Evolutionary conservation across 2,329 filamentous ascomycete genomes (phyloP), one percentile per base, ranked within the genome.

Genomic region (Cytospora paraplurivora): DNA sequence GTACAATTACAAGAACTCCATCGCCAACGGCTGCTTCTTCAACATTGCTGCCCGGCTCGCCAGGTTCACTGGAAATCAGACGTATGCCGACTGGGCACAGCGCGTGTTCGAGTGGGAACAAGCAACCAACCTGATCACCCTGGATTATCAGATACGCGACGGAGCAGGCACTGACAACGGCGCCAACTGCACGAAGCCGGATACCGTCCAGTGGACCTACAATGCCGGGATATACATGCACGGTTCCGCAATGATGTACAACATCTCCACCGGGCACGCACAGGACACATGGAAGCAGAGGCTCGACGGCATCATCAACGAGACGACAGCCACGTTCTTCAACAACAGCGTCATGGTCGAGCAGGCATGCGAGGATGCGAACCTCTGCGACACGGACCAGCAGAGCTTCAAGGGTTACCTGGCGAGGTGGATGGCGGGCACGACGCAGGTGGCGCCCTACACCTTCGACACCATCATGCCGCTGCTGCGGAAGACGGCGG

Each of bases 341-440:
- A 76, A 83, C 69, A 75, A 73, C 68, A 75, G 73, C 59, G 71
- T 92, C 72, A 82, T 91, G 72, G 84, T 81, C 69, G 90, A 93
- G 76, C 80, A 81, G 66, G 83, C 84, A 35, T 93, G 90, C 76
- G 90, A 93, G 76, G 76, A 74, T 8, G 75, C 75, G 63, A 76
- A 77, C 62, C 79, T 78, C 33, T 93, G 90, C 80, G 85, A 91
- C 76, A 81, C 81, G 67, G 89, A 93, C 73, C 88, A 92, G 76
- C 83, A 83, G 70, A 86, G 82, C 55, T 93, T 92, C 85, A 93
- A 93, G 76, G 89, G 88, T 12, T 92, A 91, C 73, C 79, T 92
- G 33, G 76, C 85, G 33, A 87, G 90, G 52, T 93, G 88, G 85
- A 75, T 88, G 72, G 81, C 85, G 1, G 77, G 77, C 19, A 82